phyloP scores from a whole-genome alignment of 2,329 filamentous ascomycete genomes.

The Beauveria varroae region DNA sequence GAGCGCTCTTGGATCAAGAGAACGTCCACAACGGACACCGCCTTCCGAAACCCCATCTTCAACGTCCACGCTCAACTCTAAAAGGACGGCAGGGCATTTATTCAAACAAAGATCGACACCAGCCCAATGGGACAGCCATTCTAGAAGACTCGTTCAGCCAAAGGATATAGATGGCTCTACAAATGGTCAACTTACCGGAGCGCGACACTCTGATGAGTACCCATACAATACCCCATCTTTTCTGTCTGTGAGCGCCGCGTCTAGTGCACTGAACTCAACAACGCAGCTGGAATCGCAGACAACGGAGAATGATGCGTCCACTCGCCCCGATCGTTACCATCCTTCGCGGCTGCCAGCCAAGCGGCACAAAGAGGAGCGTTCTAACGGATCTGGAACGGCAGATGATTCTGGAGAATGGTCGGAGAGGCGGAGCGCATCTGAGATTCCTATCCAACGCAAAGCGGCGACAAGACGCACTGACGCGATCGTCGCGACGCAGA shows the following conservation, averaged over 20 bases:
- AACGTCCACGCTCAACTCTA: slow-evolving; percentile 16
- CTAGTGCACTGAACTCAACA: slow-evolving; percentile 41
- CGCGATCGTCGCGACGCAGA: slow-evolving; percentile 2
- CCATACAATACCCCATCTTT: slow-evolving; percentile 32
- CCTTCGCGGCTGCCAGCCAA: neutral
- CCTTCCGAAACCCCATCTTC: slow-evolving; percentile 19
- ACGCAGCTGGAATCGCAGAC: slow-evolving; percentile 11
- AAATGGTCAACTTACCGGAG: slow-evolving; percentile 21
- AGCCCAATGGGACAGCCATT: slow-evolving; percentile 47
- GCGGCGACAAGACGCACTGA: slow-evolving; percentile 15
- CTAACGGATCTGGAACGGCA: slow-evolving; percentile 14
- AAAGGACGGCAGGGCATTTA: slow-evolving; percentile 24
- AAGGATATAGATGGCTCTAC: slow-evolving; percentile 24
- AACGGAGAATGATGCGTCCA: neutral
- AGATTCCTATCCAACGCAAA: slow-evolving; percentile 12
- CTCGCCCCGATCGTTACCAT: neutral
- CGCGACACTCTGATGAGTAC: slow-evolving; percentile 34
- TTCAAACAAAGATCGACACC: slow-evolving; percentile 25
- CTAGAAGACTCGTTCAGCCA: slow-evolving; percentile 40
- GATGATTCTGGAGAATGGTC: slow-evolving; percentile 15
- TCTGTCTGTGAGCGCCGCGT: slow-evolving; percentile 48
- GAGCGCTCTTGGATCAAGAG: slow-evolving; percentile 37
- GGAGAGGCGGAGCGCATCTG: neutral
- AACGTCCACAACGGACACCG: slow-evolving; percentile 23
- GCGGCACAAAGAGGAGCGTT: slow-evolving; percentile 11